phyloP scores from a whole-genome alignment of 2,329 filamentous ascomycete genomes.

The Blastomyces silverae region DNA sequence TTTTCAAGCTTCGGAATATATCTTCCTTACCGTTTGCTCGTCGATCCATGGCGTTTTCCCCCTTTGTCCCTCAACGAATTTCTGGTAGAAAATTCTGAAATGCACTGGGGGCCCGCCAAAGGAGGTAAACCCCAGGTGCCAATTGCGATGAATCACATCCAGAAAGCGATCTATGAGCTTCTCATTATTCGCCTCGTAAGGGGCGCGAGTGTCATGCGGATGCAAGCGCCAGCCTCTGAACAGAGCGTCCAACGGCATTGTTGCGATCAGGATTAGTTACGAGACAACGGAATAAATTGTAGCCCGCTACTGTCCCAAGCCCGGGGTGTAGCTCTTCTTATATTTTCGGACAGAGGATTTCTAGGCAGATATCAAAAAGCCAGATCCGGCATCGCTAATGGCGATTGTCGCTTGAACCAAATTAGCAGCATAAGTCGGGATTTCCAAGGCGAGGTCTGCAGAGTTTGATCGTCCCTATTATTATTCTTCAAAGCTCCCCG shows the following conservation, averaged over 20 bases:
- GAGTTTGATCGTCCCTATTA: neutral
- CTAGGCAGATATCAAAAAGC: neutral
- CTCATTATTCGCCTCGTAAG: constrained; percentile 26
- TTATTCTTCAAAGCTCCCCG: neutral
- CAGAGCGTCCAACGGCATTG: constrained; percentile 18
- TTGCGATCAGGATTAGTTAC: neutral
- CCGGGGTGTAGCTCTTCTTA: neutral
- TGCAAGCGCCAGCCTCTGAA: constrained; percentile 15
- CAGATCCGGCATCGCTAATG: neutral
- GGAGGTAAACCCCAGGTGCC: constrained; percentile 58
- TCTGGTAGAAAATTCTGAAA: constrained; percentile 59
- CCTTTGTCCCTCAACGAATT: constrained; percentile 50
- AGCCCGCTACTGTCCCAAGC: neutral
- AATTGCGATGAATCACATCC: constrained; percentile 41
- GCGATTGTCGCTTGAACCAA: neutral
- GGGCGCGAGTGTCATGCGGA: constrained; percentile 7
- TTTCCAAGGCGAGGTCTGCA: neutral
- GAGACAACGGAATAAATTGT: neutral
- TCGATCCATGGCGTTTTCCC: constrained; percentile 57
- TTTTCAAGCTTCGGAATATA: neutral
- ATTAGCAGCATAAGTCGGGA: neutral
- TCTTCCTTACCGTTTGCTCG: constrained; percentile 55
- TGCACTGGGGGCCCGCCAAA: constrained; percentile 65
- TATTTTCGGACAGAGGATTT: neutral
- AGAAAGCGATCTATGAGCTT: constrained; percentile 27